Conservation (phyloP, 768 basidiomycete genomes). For the Brasilioporus rufonigricans region DNA sequence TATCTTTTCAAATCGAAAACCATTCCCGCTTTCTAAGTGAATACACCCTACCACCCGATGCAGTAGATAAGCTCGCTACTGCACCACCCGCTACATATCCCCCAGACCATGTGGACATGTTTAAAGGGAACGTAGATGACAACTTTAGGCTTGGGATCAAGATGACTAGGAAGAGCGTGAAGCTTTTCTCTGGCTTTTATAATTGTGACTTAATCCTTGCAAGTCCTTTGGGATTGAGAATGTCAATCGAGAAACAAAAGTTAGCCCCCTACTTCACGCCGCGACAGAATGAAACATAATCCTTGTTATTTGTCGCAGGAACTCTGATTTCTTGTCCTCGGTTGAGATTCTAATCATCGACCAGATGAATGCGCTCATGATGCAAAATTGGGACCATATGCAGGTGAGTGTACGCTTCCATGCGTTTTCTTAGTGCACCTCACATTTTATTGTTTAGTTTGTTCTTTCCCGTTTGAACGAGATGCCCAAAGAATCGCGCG, state of each 20-base stretch:
- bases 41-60: slow-evolving; percentile 77
- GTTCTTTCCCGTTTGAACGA: slow-evolving; percentile 83
- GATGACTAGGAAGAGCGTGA: slow-evolving; percentile 87
- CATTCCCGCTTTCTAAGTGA: slow-evolving; percentile 77
- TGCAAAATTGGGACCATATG: slow-evolving; percentile 99
- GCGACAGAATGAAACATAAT: neutral
- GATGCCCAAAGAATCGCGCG: slow-evolving; percentile 89
- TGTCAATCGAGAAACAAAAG: slow-evolving; percentile 95
- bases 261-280: slow-evolving; percentile 36
- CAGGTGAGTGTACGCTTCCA: slow-evolving; percentile 52
- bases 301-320: slow-evolving; percentile 43
- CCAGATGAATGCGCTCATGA: slow-evolving; percentile 86
- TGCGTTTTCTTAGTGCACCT: neutral
- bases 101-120: slow-evolving; percentile 86
- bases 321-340: slow-evolving; percentile 87
- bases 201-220: slow-evolving; percentile 89
- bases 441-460: slow-evolving; percentile 50
- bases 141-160: slow-evolving; percentile 92
- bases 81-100: slow-evolving; percentile 80
- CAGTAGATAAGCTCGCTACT: slow-evolving; percentile 73
- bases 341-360: slow-evolving; percentile 91
- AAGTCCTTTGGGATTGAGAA: slow-evolving; percentile 86
- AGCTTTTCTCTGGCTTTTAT: slow-evolving; percentile 90
- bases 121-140: slow-evolving; percentile 97
- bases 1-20: slow-evolving; percentile 84